These are phyloP conservation scores for Allomyces macrogynus DNA, from an alignment of 192 early-diverging fungal genomes.

Conservation along the genomic window DNA sequence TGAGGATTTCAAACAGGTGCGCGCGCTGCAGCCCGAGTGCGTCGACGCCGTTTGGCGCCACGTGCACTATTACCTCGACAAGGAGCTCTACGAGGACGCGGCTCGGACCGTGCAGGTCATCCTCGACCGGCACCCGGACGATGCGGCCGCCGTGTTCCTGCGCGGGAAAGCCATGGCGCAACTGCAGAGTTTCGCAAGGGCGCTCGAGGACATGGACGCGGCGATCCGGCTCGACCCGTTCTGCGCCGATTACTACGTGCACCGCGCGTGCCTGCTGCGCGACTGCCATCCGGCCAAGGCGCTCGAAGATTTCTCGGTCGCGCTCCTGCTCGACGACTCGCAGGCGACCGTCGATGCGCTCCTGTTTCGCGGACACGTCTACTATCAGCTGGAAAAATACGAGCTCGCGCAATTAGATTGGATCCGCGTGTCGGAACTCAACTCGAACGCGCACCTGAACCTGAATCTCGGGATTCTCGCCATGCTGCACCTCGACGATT, in stretches of 20 bases:
- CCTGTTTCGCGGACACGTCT: slow-evolving; percentile 9
- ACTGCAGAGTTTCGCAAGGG: not conserved
- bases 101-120: not conserved
- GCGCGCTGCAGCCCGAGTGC: not conserved
- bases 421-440: slow-evolving; percentile 7
- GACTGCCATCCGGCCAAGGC: slow-evolving; percentile 18
- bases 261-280: slow-evolving; percentile 23
- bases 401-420: slow-evolving; percentile 25
- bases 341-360: slow-evolving; percentile 16
- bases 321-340: slow-evolving; percentile 21
- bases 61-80: not conserved
- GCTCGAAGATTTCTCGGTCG: slow-evolving; percentile 26
- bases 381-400: slow-evolving; percentile 19
- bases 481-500: slow-evolving; percentile 21
- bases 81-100: not conserved
- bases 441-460: slow-evolving; percentile 11
- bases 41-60: not conserved
- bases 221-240: slow-evolving; percentile 22
- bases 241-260: slow-evolving; percentile 16
- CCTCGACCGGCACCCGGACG: not conserved
- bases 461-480: slow-evolving; percentile 25
- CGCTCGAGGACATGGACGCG: slow-evolving; percentile 16
- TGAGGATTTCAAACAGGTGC: not conserved
- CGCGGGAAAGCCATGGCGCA: not conserved
- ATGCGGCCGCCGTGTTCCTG: not conserved